A percentile compares a stretch with the other conserved stretches of the same genome.
phyloP scores from a whole-genome alignment of 257 asterid species.

The Fraxinus cuspidata region DNA sequence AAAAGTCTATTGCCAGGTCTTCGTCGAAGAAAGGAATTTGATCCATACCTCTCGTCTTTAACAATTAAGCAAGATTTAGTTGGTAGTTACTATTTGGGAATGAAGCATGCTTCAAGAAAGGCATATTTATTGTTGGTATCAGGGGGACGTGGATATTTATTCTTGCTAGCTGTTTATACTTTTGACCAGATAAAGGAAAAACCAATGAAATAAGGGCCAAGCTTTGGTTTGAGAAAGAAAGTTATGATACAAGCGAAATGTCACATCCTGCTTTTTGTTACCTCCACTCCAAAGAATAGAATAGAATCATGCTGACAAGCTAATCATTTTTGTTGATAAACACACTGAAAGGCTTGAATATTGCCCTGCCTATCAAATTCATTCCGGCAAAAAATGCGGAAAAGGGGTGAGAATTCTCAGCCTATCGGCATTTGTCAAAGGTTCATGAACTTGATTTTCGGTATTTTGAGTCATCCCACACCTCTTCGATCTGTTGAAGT shows the following conservation, averaged over 20 bases:
- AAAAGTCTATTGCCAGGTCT: neutral
- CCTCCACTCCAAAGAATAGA: slow-evolving; percentile 23
- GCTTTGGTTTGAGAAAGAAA: slow-evolving; percentile 6
- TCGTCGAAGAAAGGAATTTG: neutral
- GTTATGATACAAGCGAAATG: neutral
- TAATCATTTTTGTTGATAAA: slow-evolving; percentile 20
- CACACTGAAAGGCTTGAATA: neutral
- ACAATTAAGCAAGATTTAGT: neutral
- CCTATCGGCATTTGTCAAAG: slow-evolving; percentile 39
- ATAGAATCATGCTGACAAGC: slow-evolving; percentile 34
- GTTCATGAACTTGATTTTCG: slow-evolving; percentile 41
- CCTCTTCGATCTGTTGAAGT: slow-evolving; percentile 24
- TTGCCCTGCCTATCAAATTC: slow-evolving; percentile 11
- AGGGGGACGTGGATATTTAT: slow-evolving; percentile 10
- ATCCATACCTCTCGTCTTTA: neutral
- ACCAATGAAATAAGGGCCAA: slow-evolving; percentile 18
- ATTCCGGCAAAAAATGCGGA: slow-evolving; percentile 16
- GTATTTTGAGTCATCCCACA: slow-evolving; percentile 18
- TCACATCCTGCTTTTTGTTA: slow-evolving; percentile 28
- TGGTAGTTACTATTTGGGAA: slow-evolving; percentile 28
- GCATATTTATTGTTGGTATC: slow-evolving; percentile 13
- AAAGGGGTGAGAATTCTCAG: slow-evolving; percentile 27
- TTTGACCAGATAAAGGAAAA: slow-evolving; percentile 29
- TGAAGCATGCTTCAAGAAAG: slow-evolving; percentile 37
- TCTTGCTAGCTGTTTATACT: slow-evolving; percentile 33